phyloP scores from a whole-genome alignment of 2,329 filamentous ascomycete species.

The Aspergillus nomiae region DNA sequence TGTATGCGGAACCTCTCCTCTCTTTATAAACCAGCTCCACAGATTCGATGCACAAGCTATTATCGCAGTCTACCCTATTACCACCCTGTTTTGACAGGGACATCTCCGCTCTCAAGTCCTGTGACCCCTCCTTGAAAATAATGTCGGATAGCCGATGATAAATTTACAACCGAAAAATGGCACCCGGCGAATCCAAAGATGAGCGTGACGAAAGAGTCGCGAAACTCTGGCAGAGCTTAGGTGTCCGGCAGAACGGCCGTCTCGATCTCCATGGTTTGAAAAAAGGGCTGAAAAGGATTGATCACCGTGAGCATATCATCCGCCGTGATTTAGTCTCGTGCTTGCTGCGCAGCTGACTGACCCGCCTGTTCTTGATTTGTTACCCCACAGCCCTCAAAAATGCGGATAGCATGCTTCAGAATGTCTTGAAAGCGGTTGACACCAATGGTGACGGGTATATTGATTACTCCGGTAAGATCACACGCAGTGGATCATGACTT shows the following conservation, averaged over 20 bases:
- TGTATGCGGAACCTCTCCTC: slow-evolving; percentile 6
- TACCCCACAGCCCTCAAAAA: slow-evolving; percentile 72
- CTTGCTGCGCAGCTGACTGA: slow-evolving; percentile 25
- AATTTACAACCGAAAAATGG: slow-evolving; percentile 56
- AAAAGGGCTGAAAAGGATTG: slow-evolving; percentile 81
- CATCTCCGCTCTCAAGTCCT: slow-evolving; percentile 19
- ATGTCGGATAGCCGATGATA: slow-evolving; percentile 51
- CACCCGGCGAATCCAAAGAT: slow-evolving; percentile 71
- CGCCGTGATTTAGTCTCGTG: slow-evolving; percentile 23
- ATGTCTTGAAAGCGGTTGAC: slow-evolving; percentile 81
- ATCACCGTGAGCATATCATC: slow-evolving; percentile 71
- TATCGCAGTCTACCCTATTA: slow-evolving; percentile 10
- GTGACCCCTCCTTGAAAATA: slow-evolving; percentile 37
- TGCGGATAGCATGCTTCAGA: slow-evolving; percentile 79
- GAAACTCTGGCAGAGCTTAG: slow-evolving; percentile 80
- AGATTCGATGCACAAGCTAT: slow-evolving; percentile 31
- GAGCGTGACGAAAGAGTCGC: slow-evolving; percentile 80
- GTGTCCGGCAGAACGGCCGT: slow-evolving; percentile 73
- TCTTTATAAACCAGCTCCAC: slow-evolving; percentile 12
- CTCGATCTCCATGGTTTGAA: slow-evolving; percentile 83
- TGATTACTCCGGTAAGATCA: slow-evolving; percentile 75
- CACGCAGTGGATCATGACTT: slow-evolving; percentile 16
- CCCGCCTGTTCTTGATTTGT: slow-evolving; percentile 18
- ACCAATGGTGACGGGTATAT: slow-evolving; percentile 86
- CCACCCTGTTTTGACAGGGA: slow-evolving; percentile 25